These are phyloP conservation scores for Diaporthe sp. DNA, from an alignment of 2,329 filamentous ascomycete genomes.

Conservation along the genomic window DNA sequence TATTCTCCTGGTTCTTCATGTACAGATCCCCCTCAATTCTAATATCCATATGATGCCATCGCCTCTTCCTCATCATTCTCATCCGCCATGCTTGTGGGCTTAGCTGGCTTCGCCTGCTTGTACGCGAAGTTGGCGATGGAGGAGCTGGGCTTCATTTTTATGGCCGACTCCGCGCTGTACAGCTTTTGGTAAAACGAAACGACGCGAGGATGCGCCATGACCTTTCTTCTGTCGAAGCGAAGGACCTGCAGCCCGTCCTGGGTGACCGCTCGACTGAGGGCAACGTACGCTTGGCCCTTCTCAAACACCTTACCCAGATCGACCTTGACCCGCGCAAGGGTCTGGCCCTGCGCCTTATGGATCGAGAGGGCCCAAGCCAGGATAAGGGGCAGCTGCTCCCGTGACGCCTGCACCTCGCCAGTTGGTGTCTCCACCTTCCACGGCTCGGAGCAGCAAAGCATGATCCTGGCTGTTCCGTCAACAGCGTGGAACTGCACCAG, in stretches of 20 bases:
- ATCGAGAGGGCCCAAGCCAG: slow-evolving; percentile 97
- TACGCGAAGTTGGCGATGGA: slow-evolving; percentile 54
- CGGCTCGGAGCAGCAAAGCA: slow-evolving; percentile 86
- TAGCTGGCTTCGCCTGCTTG: slow-evolving; percentile 42
- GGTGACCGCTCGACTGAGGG: slow-evolving; percentile 89
- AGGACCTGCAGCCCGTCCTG: slow-evolving; percentile 89
- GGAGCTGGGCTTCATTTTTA: slow-evolving; percentile 44
- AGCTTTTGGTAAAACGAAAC: slow-evolving; percentile 86
- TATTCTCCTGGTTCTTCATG: neutral
- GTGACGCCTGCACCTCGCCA: slow-evolving; percentile 90
- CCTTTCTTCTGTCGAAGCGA: slow-evolving; percentile 88
- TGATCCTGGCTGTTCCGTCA: slow-evolving; percentile 79
- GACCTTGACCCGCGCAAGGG: slow-evolving; percentile 91
- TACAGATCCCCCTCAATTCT: neutral
- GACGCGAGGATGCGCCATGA: slow-evolving; percentile 93
- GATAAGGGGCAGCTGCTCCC: slow-evolving; percentile 86
- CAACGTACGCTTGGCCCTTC: slow-evolving; percentile 97
- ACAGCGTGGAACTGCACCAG: slow-evolving; percentile 85
- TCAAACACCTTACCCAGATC: slow-evolving; percentile 94
- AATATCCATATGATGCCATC: slow-evolving; percentile 26
- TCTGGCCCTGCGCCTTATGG: slow-evolving; percentile 97
- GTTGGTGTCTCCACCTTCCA: slow-evolving; percentile 99
- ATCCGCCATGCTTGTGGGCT: slow-evolving; percentile 34
- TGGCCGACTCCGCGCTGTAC: slow-evolving; percentile 71
- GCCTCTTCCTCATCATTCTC: slow-evolving; percentile 34